Base-by-base conservation (phyloP, 2,329 filamentous ascomycete genomes). In the Exophiala sp. region DNA sequence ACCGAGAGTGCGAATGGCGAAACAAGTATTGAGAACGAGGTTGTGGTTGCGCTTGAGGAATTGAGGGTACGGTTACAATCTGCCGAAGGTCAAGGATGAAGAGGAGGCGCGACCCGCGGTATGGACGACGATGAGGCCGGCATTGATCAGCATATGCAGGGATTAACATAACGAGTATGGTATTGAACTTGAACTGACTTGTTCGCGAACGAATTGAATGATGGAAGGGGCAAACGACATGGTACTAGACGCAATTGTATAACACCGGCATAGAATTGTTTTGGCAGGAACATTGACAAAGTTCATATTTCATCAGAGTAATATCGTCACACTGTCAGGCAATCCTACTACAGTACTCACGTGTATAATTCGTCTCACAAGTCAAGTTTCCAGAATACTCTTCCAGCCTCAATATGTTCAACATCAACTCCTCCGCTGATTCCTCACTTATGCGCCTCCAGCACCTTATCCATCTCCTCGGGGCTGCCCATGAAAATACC, bases 401-500 rank as follows among this genome's bases (percentile, higher is more conserved):
- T 29, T 29, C 24, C 36, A 8, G 14, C 14, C 38, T 40, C 6
- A n/a, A 20, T 20, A 41, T 21, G 11, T 10, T 20, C 21, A 20
- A 21, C 18, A 20, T 41, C 21, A 14, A 18, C 39, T 20, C n/a
- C 39, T 41, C 5, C 5, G 4, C 24, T 29, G 24, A 3, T 29
- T 8, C 35, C 21, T 51, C 52, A 65, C 73, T 87, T 86, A 76
- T 94, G 87, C 66, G 87, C 86, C 57, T 83, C 77, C 72, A 96
- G 95, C 63, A 97, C 89, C 80, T 95, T 96, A 77, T 96, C 90
- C 45, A 99, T 82, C 77, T 99, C 94, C 59, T 95, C 89, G 65
- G 87, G 90, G 65, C 91, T 96, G 61, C 94, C 94, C 78, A 99
- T 82, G 76, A 95, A 99, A 67, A 99, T 96, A 63, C 94, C 94